Evolutionary conservation across 805 yeast species (phyloP).

Genomic region (Kuraishia capsulata): DNA sequence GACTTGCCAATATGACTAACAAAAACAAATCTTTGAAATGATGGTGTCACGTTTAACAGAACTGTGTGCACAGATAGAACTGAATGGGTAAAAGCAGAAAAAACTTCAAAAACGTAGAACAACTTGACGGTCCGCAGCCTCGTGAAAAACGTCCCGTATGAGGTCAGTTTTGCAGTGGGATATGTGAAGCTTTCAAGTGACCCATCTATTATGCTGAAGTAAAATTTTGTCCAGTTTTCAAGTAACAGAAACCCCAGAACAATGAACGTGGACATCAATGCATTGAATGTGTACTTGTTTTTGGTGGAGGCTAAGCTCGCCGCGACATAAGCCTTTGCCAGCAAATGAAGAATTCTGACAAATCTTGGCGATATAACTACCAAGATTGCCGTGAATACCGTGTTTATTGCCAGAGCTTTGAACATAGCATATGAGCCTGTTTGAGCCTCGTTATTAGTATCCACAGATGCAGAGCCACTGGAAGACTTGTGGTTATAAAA

Average conservation of each 20-base stretch:
- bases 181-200: neutral
- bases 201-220: neutral
- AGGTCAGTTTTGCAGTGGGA: neutral
- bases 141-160: slow-evolving; percentile 1
- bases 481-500: slow-evolving; percentile 2
- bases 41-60: slow-evolving; percentile 18
- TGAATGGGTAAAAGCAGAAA: slow-evolving; percentile 17
- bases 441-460: neutral
- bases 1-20: slow-evolving; percentile 9
- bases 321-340: slow-evolving; percentile 25
- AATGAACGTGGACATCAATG: slow-evolving; percentile 9
- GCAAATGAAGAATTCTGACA: slow-evolving; percentile 16
- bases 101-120: slow-evolving; percentile 10
- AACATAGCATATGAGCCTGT: neutral
- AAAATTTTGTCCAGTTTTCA: neutral
- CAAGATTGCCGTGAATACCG: neutral
- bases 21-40: slow-evolving; percentile 10
- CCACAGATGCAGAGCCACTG: neutral
- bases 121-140: neutral
- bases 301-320: slow-evolving; percentile 21
- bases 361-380: slow-evolving; percentile 2
- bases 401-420: neutral
- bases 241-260: neutral
- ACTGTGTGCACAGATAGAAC: slow-evolving; percentile 20
- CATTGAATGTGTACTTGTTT: slow-evolving; percentile 17